These are phyloP conservation scores for Paraurostyla sp. DNA, from an alignment of 73 alveolate genomes.

Conservation along the genomic window DNA sequence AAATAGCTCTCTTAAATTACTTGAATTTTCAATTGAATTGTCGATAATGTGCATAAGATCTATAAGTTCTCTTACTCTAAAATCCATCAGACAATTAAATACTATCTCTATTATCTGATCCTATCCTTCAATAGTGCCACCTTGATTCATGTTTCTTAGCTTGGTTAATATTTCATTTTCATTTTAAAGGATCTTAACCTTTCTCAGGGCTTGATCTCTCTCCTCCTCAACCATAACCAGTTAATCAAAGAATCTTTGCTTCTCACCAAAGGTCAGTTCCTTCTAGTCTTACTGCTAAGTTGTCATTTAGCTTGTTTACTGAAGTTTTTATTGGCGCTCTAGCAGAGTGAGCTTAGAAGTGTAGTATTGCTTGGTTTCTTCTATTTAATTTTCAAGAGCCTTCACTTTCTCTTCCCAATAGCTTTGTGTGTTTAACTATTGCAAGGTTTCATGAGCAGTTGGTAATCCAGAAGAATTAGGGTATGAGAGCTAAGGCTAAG, in stretches of 20 bases:
- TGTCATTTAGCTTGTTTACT: neutral
- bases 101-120: neutral
- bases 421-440: neutral
- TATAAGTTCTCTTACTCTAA: neutral
- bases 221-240: constrained; percentile 15
- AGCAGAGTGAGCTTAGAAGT: neutral
- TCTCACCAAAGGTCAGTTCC: constrained; percentile 50
- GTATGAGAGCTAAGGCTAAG: too few relatives aligned
- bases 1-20: constrained; percentile 10
- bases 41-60: neutral
- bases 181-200: neutral
- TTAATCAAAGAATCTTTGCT: constrained; percentile 12
- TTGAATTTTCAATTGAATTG: constrained; percentile 1
- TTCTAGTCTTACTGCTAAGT: neutral
- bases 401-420: neutral
- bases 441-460: too few relatives aligned
- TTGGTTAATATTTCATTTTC: neutral
- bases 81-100: neutral
- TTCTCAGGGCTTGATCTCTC: constrained; percentile 40
- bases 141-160: neutral
- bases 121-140: neutral
- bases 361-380: constrained; percentile 44
- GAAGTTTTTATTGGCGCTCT: neutral
- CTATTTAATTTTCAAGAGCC: neutral
- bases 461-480: too few relatives aligned